Evolutionary conservation across 2,329 filamentous ascomycete species (phyloP).

Genomic region (Monilinia aucupariae): DNA sequence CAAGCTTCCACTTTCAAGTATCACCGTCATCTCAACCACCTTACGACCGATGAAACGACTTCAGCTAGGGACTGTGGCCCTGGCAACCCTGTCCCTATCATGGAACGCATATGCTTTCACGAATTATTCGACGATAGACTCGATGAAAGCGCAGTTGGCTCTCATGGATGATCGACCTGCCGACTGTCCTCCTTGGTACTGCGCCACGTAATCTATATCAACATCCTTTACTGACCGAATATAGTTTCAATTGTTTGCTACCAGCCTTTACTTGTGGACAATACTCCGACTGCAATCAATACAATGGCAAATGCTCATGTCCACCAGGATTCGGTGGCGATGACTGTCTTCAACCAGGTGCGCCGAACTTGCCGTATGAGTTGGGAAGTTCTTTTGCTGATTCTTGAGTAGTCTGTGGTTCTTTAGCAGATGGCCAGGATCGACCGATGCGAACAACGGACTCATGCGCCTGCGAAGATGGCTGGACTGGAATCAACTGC

Average conservation of each 20-base stretch:
- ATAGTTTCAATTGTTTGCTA: conserved; percentile 94
- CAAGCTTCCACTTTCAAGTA: conserved; percentile 19
- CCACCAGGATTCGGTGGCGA: conserved; percentile 90
- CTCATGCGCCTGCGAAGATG: conserved; percentile 79
- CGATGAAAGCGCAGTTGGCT: conserved; percentile 60
- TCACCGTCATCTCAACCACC: conserved; percentile 12
- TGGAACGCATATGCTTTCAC: conserved; percentile 39
- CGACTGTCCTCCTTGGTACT: conserved; percentile 72
- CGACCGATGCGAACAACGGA: conserved; percentile 67
- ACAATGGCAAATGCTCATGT: conserved; percentile 88
- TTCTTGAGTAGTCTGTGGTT: conserved; percentile 64
- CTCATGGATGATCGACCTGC: conserved; percentile 68
- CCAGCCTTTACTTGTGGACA: conserved; percentile 89
- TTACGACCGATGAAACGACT: conserved; percentile 26
- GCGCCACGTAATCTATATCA: conserved; percentile 24
- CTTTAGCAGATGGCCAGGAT: conserved; percentile 73
- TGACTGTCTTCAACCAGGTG: conserved; percentile 80
- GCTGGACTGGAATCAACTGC: conserved; percentile 97
- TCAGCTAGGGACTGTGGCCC: conserved; percentile 24
- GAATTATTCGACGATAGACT: conserved; percentile 57
- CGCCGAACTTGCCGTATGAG: conserved; percentile 25
- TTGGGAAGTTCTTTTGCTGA: conserved; percentile 18
- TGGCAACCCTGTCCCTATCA: conserved; percentile 39
- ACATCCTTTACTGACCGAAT: conserved; percentile 18
- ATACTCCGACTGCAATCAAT: conserved; percentile 81